These are phyloP conservation scores for Globisporangium megalacanthum DNA, from an alignment of 352 stramenopile species.

Conservation along the genomic window DNA sequence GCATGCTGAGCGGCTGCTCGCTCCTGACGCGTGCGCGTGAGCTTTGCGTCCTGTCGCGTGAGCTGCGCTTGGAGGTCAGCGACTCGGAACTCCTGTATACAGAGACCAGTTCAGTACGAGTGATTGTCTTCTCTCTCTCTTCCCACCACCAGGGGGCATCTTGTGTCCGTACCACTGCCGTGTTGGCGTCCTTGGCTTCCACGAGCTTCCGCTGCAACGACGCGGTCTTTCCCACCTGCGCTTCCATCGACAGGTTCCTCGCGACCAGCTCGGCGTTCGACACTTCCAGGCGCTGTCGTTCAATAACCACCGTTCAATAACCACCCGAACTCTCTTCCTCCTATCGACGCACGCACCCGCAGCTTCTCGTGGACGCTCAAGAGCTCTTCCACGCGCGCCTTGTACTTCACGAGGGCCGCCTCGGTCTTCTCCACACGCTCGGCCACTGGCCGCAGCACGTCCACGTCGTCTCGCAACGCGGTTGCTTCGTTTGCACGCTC, in stretches of 20 bases:
- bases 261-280: conserved; percentile 48
- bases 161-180: conserved; percentile 33
- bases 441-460: conserved; percentile 50
- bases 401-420: conserved; percentile 51
- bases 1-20: conserved; percentile 23
- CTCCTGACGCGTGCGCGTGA: conserved; percentile 18
- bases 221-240: conserved; percentile 33
- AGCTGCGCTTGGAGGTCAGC: conserved; percentile 48
- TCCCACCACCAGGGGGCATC: too few species aligned
- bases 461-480: conserved; percentile 54
- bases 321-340: too few species aligned
- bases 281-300: conserved; percentile 39
- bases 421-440: conserved; percentile 48
- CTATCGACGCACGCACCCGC: conserved; percentile 13
- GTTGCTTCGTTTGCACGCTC: conserved; percentile 30
- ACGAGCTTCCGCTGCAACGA: conserved; percentile 56
- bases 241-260: conserved; percentile 51
- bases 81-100: conserved; percentile 49
- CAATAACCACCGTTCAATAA: neutral
- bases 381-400: conserved; percentile 63
- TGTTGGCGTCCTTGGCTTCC: conserved; percentile 64
- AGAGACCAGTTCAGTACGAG: neutral
- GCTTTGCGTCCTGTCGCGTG: conserved; percentile 25
- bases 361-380: conserved; percentile 44
- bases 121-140: too few species aligned